A percentile compares a stretch with the other conserved stretches of the same genome.
Conservation (phyloP, 805 yeast species). For the Starmerella ratchasimensis region DNA sequence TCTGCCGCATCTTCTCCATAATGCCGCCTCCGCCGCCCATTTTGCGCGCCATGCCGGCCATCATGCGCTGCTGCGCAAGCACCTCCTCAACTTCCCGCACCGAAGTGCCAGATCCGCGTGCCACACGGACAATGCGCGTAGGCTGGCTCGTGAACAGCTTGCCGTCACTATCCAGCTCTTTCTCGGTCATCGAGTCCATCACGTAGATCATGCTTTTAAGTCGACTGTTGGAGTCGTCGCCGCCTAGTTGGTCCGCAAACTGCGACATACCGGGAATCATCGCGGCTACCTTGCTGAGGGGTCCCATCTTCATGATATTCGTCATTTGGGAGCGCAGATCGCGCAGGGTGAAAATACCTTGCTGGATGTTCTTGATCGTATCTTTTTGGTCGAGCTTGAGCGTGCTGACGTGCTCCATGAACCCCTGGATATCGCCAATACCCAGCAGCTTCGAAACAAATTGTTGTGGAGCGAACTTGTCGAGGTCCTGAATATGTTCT, state of each 20-base stretch:
- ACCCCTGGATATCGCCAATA: conserved; percentile 86
- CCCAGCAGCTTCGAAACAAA: conserved; percentile 88
- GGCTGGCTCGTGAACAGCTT: conserved; percentile 67
- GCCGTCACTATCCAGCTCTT: conserved; percentile 86
- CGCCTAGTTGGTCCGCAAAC: conserved; percentile 76
- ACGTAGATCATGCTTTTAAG: conserved; percentile 80
- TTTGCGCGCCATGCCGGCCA: conserved; percentile 82
- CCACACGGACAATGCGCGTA: conserved; percentile 73
- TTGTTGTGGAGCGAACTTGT: conserved; percentile 75
- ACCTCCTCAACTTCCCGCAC: conserved; percentile 90
- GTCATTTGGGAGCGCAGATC: conserved; percentile 93
- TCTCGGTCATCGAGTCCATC: conserved; percentile 89
- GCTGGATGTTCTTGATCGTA: conserved; percentile 73
- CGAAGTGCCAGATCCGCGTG: conserved; percentile 86
- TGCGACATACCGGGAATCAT: conserved; percentile 90
- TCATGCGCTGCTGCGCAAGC: conserved; percentile 77
- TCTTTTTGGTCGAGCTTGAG: conserved; percentile 80
- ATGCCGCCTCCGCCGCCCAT: conserved; percentile 43
- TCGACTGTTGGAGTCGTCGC: conserved; percentile 75
- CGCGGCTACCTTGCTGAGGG: conserved; percentile 79
- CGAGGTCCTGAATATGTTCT: conserved; percentile 88
- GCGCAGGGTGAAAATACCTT: conserved; percentile 82
- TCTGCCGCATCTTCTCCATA: conserved; percentile 32
- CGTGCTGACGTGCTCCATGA: conserved; percentile 85
- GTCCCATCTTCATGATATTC: conserved; percentile 93